Evolutionary conservation across 148 eudicot genomes (phyloP), one percentile per base, ranked within the genome.

Genomic region (Vaccinium myrtillus): DNA sequence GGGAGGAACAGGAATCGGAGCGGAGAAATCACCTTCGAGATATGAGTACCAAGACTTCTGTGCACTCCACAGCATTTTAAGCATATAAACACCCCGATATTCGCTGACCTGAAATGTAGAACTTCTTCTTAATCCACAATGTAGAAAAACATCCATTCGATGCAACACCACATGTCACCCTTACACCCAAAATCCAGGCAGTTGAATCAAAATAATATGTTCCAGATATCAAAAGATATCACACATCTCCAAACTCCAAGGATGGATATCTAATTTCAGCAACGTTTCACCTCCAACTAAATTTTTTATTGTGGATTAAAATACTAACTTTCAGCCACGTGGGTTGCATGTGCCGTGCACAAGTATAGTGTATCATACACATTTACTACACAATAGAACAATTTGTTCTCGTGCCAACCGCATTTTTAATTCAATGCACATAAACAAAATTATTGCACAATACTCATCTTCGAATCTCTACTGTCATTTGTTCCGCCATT

Each of bases 41-140:
- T 86, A 83, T 96, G 96, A 70, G 94, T 83, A 49, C 99, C 99
- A 85, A 96, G 95, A 85, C 93, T 91, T 89, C 99, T 92, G 88
- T 96, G 99, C 84, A 91, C 94, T n/a, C 97, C 98, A 75, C 98
- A 93, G 58, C 99, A 96, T 86, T 96, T 96, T 84, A 96, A 91
- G 93, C 98, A 96, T 87, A 96, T 87, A 81, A 96, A 94, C 55
- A 96, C 99, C 84, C 99, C 99, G 69, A 96, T 96, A 86, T 94
- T 96, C 79, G 95, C 92, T 81, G 99, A 96, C 88, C 98, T 96
- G 98, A 67, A 90, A 51, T 39, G 46, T 65, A 49, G 49, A 75
- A 81, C 2, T 39, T 12, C 32, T 82, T 49, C 46, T 32, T 63
- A 65, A 76, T 5, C 8, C 32, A 39, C 55, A 49, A 77, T 9